Base-by-base conservation (phyloP, 257 asterid genomes). In the Avicennia marina region DNA sequence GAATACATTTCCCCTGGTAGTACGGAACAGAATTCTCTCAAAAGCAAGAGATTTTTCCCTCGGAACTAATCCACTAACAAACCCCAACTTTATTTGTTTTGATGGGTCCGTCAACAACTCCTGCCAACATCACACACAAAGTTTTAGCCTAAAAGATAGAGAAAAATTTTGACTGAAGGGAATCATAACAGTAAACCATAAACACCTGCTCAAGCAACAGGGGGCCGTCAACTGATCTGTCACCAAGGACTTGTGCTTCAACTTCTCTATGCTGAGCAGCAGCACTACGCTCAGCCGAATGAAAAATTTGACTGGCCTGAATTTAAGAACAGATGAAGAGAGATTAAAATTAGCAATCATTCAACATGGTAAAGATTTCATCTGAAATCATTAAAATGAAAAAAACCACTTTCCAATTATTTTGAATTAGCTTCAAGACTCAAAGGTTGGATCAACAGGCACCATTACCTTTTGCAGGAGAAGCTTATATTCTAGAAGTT, bases 1-100 rank as follows among this genome's bases (percentile, higher is more conserved):
- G 40, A 73, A 76, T 51, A 84, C 86, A 81, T 84, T 84, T 57
- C 94, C 94, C 64, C 84, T 78, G 56, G 86, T 83, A 59, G 85
- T 72, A 36, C 89, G 83, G 46, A 84, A 84, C 61, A 84, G 54
- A 58, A 78, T 69, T 67, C 89, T 79, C 60, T 84, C 94, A 71
- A 84, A 78, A 40, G 79, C 70, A 66, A 68, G 16, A 15, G 84
- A 75, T 65, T 78, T 81, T 60, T 78, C 84, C 71, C 84, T 81
- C 24, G 73, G 42, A 58, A 84, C 77, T 62, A 84, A 80, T 38
- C 94, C 94, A 73, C 82, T 73, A 56, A 84, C 77, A 63, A 53
- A 81, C 36, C 84, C 84, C 62, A 81, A 75, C 72, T 75, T 81
- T 58, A 81, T 72, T 68, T 81, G 94, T 42, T 72, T 81, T 19